Conservation (phyloP, 106 monocot species). For the Acorus gramineus region DNA sequence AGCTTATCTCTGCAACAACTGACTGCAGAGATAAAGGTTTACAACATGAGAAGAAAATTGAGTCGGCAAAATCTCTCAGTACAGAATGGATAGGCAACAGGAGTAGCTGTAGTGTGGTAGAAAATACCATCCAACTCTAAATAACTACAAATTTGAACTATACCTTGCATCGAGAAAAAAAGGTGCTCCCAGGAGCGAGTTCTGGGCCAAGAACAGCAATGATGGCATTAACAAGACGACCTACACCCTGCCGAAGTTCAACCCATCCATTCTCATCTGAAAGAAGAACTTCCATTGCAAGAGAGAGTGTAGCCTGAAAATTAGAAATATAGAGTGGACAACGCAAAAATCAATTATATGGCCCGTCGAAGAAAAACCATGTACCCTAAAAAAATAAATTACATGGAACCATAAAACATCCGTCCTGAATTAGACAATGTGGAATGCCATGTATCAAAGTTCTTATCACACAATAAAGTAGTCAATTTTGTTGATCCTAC, state of each 20-base stretch:
- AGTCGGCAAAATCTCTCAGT: too few relatives aligned
- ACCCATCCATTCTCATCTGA: slow-evolving; percentile 80
- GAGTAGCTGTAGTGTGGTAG: too few relatives aligned
- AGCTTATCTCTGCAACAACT: slow-evolving; percentile 89
- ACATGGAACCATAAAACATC: too few relatives aligned
- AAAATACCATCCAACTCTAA: too few relatives aligned
- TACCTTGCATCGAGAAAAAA: slow-evolving; percentile 99
- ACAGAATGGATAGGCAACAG: background rate
- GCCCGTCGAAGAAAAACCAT: too few relatives aligned
- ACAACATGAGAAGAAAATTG: background rate
- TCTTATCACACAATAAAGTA: too few relatives aligned
- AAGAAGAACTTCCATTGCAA: slow-evolving; percentile 85
- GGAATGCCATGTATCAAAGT: too few relatives aligned
- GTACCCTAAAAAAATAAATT: too few relatives aligned
- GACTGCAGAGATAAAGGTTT: slow-evolving; percentile 32
- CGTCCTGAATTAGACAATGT: too few relatives aligned
- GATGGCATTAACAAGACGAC: slow-evolving; percentile 79
- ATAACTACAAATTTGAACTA: background rate
- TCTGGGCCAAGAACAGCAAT: slow-evolving; percentile 98
- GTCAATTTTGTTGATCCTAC: too few relatives aligned
- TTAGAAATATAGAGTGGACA: slow-evolving; percentile 7
- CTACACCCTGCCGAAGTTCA: slow-evolving; percentile 83
- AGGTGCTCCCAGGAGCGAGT: slow-evolving; percentile 91
- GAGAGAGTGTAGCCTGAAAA: slow-evolving; percentile 70
- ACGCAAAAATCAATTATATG: too few relatives aligned